Evolutionary conservation across 1,284 basidiomycete species (phyloP).

Genomic region (Mixia osmundae): DNA sequence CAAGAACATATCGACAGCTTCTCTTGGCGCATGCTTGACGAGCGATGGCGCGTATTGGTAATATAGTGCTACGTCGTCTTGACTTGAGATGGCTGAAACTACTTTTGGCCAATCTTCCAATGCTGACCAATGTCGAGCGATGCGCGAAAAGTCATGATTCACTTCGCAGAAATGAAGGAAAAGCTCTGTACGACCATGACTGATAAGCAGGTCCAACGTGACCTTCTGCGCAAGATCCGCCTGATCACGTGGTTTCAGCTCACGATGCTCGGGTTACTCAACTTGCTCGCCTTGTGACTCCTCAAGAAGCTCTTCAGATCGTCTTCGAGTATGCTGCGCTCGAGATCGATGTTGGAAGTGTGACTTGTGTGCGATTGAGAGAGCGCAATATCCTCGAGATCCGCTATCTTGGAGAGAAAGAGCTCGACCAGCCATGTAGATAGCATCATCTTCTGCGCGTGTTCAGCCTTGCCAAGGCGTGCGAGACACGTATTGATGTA

Average conservation of each 20-base stretch:
- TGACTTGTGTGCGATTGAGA: conserved; percentile 62
- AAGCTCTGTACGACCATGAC: conserved; percentile 78
- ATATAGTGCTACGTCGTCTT: conserved; percentile 50
- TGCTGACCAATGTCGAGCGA: conserved; percentile 77
- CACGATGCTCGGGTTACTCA: neutral
- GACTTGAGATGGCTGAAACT: conserved; percentile 61
- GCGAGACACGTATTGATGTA: conserved; percentile 77
- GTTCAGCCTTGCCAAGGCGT: conserved; percentile 47
- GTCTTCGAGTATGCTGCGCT: conserved; percentile 66
- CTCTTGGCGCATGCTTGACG: conserved; percentile 60
- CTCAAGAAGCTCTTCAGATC: conserved; percentile 77
- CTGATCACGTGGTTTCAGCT: conserved; percentile 23
- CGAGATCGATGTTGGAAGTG: conserved; percentile 58
- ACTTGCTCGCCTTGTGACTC: conserved; percentile 48
- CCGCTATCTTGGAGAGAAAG: conserved; percentile 86
- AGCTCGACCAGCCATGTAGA: conserved; percentile 98
- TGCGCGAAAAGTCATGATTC: conserved; percentile 56
- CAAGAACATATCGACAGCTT: conserved; percentile 78
- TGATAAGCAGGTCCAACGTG: conserved; percentile 74
- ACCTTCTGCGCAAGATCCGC: conserved; percentile 59
- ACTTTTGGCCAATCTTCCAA: conserved; percentile 83
- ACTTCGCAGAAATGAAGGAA: conserved; percentile 70
- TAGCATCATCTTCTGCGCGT: conserved; percentile 74
- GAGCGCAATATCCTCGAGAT: conserved; percentile 54
- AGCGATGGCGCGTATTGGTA: conserved; percentile 78